Conservation (phyloP, 106 monocot species). For the Amphibolis antarctica region DNA sequence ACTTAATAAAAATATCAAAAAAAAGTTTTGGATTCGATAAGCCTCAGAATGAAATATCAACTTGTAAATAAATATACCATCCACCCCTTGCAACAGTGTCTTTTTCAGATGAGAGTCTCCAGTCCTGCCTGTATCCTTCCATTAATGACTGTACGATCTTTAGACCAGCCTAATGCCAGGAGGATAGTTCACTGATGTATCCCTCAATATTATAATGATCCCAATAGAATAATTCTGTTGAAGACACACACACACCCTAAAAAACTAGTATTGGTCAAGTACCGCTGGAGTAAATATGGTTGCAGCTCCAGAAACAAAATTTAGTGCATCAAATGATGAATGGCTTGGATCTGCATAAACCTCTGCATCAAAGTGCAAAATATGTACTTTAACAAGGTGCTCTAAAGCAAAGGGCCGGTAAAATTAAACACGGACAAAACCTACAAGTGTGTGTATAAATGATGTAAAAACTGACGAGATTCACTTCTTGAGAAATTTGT, state of each 20-base stretch:
- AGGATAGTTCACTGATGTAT: background rate
- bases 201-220: background rate
- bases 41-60: no score
- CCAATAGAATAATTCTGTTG: background rate
- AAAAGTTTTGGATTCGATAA: no score
- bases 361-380: constrained; percentile 42
- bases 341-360: constrained; percentile 86
- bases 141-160: constrained; percentile 76
- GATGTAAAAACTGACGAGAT: no score
- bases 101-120: constrained; percentile 79
- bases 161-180: constrained; percentile 55
- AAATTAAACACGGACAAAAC: no score
- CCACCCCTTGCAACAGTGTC: constrained; percentile 68
- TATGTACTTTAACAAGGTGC: background rate
- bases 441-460: no score
- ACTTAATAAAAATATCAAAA: no score
- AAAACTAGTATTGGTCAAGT: background rate
- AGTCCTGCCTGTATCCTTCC: constrained; percentile 95
- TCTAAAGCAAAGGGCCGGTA: no score
- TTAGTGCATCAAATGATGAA: constrained; percentile 77
- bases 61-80: constrained; percentile 36
- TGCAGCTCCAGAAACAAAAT: constrained; percentile 62
- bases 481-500: no score
- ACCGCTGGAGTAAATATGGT: constrained; percentile 75
- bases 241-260: background rate